phyloP scores from a whole-genome alignment of 2,329 filamentous ascomycete species.

The Fusarium torreyae region DNA sequence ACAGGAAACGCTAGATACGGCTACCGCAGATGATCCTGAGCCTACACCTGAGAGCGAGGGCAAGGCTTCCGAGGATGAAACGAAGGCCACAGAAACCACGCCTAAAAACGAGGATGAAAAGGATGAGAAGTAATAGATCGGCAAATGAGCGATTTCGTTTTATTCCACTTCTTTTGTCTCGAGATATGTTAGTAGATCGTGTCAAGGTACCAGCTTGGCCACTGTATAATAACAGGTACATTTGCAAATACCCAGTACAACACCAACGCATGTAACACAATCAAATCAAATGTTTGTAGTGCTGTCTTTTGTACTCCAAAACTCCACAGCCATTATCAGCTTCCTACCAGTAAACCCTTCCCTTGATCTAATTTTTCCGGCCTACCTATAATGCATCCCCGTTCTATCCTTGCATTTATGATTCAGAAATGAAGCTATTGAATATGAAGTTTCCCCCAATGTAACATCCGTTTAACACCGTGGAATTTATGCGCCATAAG shows the following conservation, averaged over 20 bases:
- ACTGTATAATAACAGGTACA: slow-evolving; percentile 30
- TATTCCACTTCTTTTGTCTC: slow-evolving; percentile 12
- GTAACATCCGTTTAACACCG: neutral
- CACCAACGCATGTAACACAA: neutral
- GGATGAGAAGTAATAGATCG: slow-evolving; percentile 33
- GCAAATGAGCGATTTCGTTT: slow-evolving; percentile 15
- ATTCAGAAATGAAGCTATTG: neutral
- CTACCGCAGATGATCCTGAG: slow-evolving; percentile 8
- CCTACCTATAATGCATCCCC: neutral
- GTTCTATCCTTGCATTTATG: neutral
- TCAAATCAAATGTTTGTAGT: neutral
- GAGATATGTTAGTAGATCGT: slow-evolving; percentile 14
- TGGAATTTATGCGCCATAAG: neutral
- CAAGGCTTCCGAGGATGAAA: slow-evolving; percentile 23
- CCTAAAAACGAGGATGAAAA: slow-evolving; percentile 23
- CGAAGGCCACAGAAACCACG: slow-evolving; percentile 8
- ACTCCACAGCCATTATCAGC: slow-evolving; percentile 1
- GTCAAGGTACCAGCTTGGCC: neutral
- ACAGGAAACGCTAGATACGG: slow-evolving; percentile 9
- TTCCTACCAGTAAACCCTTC: neutral
- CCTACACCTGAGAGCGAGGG: slow-evolving; percentile 15
- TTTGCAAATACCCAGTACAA: neutral
- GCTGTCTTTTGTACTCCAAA: neutral
- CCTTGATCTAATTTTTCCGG: slow-evolving; percentile 4
- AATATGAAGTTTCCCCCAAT: neutral